These are phyloP conservation scores for Erysimum cheiri DNA, from an alignment of 441 rosid species.

Conservation along the genomic window DNA sequence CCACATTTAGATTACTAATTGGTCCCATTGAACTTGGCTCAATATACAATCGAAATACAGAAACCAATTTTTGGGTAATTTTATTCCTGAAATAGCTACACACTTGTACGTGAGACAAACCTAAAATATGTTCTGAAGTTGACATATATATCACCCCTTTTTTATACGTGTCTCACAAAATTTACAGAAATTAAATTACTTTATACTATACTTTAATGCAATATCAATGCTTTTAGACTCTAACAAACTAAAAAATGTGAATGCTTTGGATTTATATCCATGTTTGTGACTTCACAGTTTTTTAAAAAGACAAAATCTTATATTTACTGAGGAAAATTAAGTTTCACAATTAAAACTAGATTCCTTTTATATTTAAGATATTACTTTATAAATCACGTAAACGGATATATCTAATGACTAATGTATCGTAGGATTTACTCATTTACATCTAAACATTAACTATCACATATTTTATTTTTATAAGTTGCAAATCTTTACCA, in stretches of 20 bases:
- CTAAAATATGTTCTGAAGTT: neutral
- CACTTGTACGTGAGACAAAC: slow-evolving; percentile 26
- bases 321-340: slow-evolving; percentile 2
- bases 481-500: neutral
- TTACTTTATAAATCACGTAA: neutral
- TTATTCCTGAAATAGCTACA: slow-evolving; percentile 26
- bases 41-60: neutral
- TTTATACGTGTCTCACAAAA: neutral
- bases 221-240: neutral
- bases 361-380: slow-evolving; percentile 18
- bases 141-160: slow-evolving; percentile 24
- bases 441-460: neutral
- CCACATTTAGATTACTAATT: slow-evolving; percentile 1
- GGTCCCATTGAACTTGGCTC: slow-evolving; percentile 12
- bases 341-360: neutral
- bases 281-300: slow-evolving; percentile 3
- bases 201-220: neutral
- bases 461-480: neutral
- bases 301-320: neutral
- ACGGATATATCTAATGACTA: neutral
- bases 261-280: slow-evolving; percentile 21
- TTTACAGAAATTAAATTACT: neutral
- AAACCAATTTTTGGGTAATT: neutral
- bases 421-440: too few species aligned
- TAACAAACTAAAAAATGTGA: neutral